These are phyloP conservation scores for Chaetomium cochliodes DNA, from an alignment of 495 filamentous ascomycete genomes.

Conservation along the genomic window DNA sequence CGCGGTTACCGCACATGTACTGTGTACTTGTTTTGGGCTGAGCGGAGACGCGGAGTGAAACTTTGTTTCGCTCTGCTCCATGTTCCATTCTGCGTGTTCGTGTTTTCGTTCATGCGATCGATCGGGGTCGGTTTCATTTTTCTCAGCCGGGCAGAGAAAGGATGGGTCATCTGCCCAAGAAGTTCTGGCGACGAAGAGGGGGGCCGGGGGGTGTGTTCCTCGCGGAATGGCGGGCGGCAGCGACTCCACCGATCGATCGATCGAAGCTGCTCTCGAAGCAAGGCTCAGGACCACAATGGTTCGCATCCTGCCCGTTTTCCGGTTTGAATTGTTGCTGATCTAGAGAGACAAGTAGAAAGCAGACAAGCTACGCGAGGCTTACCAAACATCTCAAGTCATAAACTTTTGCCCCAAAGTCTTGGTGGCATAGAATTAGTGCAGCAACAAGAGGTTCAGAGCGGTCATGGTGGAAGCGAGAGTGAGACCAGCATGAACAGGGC, in stretches of 20 bases:
- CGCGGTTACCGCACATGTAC: too few relatives aligned
- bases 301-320: background rate
- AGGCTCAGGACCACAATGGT: background rate
- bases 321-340: background rate
- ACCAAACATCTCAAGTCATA: background rate
- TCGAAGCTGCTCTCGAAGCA: background rate
- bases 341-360: background rate
- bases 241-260: conserved; percentile 9
- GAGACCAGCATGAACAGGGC: too few relatives aligned
- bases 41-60: background rate
- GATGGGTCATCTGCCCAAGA: background rate
- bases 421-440: background rate
- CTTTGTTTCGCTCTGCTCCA: background rate
- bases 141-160: background rate
- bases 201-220: background rate
- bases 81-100: too few relatives aligned
- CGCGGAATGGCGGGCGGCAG: background rate
- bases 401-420: background rate
- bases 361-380: background rate
- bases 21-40: background rate
- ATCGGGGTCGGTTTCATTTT: background rate
- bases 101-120: background rate
- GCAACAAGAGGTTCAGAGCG: background rate
- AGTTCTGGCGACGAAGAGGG: background rate
- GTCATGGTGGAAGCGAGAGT: too few relatives aligned